Evolutionary conservation across 306 rosid species (phyloP).

Genomic region (Argentina anserina): DNA sequence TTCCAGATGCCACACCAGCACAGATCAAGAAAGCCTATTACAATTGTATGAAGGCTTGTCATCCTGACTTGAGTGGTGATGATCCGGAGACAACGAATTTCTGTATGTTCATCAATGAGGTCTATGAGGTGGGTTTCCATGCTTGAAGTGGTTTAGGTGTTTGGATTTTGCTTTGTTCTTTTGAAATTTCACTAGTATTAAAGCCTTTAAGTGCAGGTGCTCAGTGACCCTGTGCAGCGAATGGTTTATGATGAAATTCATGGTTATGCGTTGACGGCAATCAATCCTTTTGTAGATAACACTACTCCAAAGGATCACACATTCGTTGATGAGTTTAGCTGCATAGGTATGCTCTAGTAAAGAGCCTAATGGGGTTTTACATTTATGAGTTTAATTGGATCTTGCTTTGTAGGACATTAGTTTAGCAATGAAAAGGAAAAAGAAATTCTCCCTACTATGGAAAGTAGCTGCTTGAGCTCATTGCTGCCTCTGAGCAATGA

Average conservation of each 20-base stretch:
- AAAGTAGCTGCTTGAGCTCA: neutral
- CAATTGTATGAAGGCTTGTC: constrained; percentile 95
- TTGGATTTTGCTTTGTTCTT: neutral
- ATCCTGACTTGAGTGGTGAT: constrained; percentile 91
- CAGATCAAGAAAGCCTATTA: constrained; percentile 89
- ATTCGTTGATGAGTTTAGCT: constrained; percentile 90
- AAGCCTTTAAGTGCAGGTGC: constrained; percentile 71
- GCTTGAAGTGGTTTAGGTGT: constrained; percentile 10
- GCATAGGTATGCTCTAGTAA: constrained; percentile 59
- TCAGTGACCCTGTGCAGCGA: constrained; percentile 93
- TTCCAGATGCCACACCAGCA: constrained; percentile 82
- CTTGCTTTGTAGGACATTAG: neutral
- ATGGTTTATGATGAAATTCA: constrained; percentile 91
- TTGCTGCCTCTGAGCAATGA: neutral
- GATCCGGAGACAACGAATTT: constrained; percentile 76
- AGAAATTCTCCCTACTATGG: neutral
- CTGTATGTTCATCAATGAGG: constrained; percentile 88
- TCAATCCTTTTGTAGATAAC: constrained; percentile 76
- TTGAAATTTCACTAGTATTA: constrained; percentile 26
- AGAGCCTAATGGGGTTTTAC: neutral
- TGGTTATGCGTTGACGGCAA: constrained; percentile 80
- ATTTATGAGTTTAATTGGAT: neutral
- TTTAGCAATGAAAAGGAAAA: neutral
- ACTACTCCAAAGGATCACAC: constrained; percentile 66
- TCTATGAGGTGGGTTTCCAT: constrained; percentile 62